phyloP scores from a whole-genome alignment of 208 protist genomes.

The Vickermania spadyakhi region DNA sequence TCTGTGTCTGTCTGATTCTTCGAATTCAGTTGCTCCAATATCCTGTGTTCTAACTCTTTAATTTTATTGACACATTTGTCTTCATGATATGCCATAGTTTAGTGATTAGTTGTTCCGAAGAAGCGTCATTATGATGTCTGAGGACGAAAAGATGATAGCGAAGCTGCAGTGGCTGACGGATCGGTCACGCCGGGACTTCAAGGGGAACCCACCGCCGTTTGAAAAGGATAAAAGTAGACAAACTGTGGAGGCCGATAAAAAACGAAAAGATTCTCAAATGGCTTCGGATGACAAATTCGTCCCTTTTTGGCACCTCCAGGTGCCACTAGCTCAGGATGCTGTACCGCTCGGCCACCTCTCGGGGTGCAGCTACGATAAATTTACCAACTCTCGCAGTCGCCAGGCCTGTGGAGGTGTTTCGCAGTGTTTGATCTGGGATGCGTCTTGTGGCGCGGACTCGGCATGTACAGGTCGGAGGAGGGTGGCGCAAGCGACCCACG shows the following conservation, averaged over 20 bases:
- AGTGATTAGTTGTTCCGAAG: not conserved
- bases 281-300: conserved; percentile 51
- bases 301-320: conserved; percentile 42
- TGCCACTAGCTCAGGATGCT: conserved; percentile 39
- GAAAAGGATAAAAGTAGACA: conserved; percentile 49
- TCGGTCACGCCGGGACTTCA: conserved; percentile 55
- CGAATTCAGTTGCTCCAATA: not conserved
- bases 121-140: not conserved
- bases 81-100: no score
- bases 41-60: not conserved
- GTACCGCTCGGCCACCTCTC: conserved; percentile 39
- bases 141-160: conserved; percentile 45
- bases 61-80: no score
- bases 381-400: conserved; percentile 8
- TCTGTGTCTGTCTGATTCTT: not conserved
- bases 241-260: conserved; percentile 34
- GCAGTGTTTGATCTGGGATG: not conserved
- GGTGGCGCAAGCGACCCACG: not conserved
- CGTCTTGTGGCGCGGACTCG: no score
- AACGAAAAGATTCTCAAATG: conserved; percentile 11
- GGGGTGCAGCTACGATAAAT: conserved; percentile 14
- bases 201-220: conserved; percentile 73
- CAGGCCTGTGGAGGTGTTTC: not conserved
- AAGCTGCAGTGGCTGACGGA: conserved; percentile 75
- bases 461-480: no score